Evolutionary conservation across 257 asterid genomes (phyloP).

Genomic region (Hygrophila difformis): DNA sequence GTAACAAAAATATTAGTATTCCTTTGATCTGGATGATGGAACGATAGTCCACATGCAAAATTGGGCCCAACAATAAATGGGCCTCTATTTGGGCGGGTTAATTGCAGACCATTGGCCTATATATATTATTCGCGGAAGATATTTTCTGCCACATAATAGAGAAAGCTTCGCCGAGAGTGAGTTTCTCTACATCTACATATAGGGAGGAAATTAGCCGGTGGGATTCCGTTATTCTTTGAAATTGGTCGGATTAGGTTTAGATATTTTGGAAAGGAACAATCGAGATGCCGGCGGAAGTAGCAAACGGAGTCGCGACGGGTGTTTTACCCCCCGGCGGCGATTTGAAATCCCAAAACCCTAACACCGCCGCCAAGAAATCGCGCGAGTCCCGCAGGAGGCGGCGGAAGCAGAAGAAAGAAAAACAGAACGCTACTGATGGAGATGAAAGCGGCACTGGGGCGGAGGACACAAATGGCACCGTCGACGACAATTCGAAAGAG

Average conservation of each 20-base stretch:
- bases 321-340: constrained; percentile 24
- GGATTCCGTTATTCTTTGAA: not conserved
- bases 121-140: too few relatives aligned
- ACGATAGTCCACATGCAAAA: too few relatives aligned
- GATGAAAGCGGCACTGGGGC: constrained; percentile 41
- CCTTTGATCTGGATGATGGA: too few relatives aligned
- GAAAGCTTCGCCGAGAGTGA: too few relatives aligned
- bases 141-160: too few relatives aligned
- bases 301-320: constrained; percentile 25
- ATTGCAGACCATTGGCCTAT: too few relatives aligned
- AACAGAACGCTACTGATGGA: constrained; percentile 31
- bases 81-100: too few relatives aligned
- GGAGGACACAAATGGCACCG: constrained; percentile 39
- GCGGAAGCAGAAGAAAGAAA: constrained; percentile 91
- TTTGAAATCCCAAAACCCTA: constrained; percentile 39
- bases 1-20: too few relatives aligned
- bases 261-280: not conserved
- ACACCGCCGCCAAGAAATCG: constrained; percentile 41
- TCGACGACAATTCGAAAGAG: constrained; percentile 50
- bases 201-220: constrained; percentile 10
- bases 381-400: constrained; percentile 77
- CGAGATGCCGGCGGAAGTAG: constrained; percentile 46
- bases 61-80: too few relatives aligned
- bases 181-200: constrained; percentile 1
- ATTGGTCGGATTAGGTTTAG: not conserved